Percentiles rank a stretch among this genome's conserved stretches.
phyloP scores from a whole-genome alignment of 1,284 basidiomycete species.

The Coniferiporia weirii region DNA sequence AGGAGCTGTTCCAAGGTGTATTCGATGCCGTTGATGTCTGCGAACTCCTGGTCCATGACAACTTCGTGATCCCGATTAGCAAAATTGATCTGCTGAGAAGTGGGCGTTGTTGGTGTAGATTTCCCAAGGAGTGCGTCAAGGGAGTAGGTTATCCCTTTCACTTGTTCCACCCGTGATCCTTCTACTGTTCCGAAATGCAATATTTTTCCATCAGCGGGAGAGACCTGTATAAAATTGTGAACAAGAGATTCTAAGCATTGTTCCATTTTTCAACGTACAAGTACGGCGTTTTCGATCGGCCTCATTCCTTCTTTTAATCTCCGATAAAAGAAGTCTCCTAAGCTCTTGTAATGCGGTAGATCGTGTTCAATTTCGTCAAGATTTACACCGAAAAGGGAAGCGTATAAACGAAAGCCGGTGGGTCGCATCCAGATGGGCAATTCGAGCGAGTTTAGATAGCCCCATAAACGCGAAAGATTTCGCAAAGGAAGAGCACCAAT shows the following conservation, averaged over 20 bases:
- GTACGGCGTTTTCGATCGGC: slow-evolving; percentile 71
- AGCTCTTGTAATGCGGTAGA: slow-evolving; percentile 71
- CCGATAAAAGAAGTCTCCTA: slow-evolving; percentile 96
- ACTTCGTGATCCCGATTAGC: slow-evolving; percentile 44
- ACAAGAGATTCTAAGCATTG: not conserved
- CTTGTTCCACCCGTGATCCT: slow-evolving; percentile 86
- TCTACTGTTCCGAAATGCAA: slow-evolving; percentile 89
- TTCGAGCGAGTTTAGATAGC: slow-evolving; percentile 88
- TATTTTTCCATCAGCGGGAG: slow-evolving; percentile 90
- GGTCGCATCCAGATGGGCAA: slow-evolving; percentile 95
- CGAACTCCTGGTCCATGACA: slow-evolving; percentile 86
- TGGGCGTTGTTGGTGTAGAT: slow-evolving; percentile 36
- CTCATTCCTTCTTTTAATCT: slow-evolving; percentile 79
- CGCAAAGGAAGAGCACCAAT: slow-evolving; percentile 92
- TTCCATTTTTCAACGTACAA: slow-evolving; percentile 43
- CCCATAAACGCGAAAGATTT: slow-evolving; percentile 93
- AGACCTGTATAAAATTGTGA: slow-evolving; percentile 49
- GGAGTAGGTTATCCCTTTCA: slow-evolving; percentile 97
- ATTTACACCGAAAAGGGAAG: slow-evolving; percentile 88
- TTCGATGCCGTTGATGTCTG: slow-evolving; percentile 94
- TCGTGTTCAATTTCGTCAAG: slow-evolving; percentile 89
- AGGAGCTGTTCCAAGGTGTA: slow-evolving; percentile 88
- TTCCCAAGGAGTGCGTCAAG: slow-evolving; percentile 88
- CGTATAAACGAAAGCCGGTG: slow-evolving; percentile 82
- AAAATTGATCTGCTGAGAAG: slow-evolving; percentile 34